A percentile compares a stretch with the other conserved stretches of the same genome.
phyloP scores from a whole-genome alignment of 2,329 filamentous ascomycete species.

The Trichoderma simmonsii region DNA sequence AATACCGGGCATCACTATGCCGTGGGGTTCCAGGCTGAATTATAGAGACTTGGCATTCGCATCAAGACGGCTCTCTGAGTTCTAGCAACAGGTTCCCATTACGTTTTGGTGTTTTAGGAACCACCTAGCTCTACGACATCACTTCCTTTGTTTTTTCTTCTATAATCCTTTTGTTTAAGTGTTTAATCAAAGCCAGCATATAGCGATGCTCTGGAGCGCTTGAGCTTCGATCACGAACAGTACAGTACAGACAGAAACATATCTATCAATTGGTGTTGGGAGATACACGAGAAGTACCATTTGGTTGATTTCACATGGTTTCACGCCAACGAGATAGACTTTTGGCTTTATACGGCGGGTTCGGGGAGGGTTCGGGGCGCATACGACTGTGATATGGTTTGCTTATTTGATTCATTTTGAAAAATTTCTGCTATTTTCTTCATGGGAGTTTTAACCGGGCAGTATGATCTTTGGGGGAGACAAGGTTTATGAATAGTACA shows the following conservation, averaged over 20 bases:
- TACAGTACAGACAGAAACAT: neutral
- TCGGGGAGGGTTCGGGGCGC: neutral
- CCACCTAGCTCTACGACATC: neutral
- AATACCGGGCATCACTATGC: conserved; percentile 65
- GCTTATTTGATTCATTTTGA: neutral
- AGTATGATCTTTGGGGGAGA: neutral
- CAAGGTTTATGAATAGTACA: neutral
- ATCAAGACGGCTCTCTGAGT: too few species aligned
- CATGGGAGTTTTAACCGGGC: neutral
- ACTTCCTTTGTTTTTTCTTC: neutral
- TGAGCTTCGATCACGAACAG: neutral
- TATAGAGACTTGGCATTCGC: conserved; percentile 27
- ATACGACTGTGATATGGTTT: neutral
- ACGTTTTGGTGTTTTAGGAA: neutral
- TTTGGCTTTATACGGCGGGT: neutral
- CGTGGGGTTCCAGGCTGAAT: conserved; percentile 77
- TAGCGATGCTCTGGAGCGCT: neutral
- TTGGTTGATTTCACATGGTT: neutral
- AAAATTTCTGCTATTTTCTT: neutral
- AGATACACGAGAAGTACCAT: neutral
- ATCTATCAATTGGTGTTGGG: neutral
- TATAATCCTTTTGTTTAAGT: neutral
- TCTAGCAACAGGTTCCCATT: neutral
- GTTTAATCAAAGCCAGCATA: neutral
- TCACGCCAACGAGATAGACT: neutral